Conservation (phyloP, 805 yeast species). For the Candida caryicola region DNA sequence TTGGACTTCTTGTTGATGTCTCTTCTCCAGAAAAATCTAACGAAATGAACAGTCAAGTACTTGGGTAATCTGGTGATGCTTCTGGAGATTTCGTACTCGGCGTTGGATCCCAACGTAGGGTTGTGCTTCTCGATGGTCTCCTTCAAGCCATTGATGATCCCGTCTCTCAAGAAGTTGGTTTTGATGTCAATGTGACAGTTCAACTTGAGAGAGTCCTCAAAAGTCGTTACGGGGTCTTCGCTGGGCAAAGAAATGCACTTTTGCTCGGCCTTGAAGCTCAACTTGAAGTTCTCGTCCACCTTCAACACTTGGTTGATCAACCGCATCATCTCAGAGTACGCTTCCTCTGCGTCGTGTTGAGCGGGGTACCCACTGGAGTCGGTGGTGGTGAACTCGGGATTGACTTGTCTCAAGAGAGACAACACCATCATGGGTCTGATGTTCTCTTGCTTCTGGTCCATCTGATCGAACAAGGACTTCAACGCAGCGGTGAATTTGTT, state of each 20-base stretch:
- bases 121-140: slow-evolving; percentile 79
- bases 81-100: slow-evolving; percentile 60
- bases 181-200: slow-evolving; percentile 84
- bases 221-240: slow-evolving; percentile 20
- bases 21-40: slow-evolving; percentile 94
- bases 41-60: slow-evolving; percentile 84
- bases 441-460: slow-evolving; percentile 43
- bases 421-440: slow-evolving; percentile 70
- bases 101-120: slow-evolving; percentile 64
- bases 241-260: slow-evolving; percentile 54
- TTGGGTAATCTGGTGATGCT: slow-evolving; percentile 79
- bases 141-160: slow-evolving; percentile 67
- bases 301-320: slow-evolving; percentile 48
- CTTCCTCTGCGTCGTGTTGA: slow-evolving; percentile 99
- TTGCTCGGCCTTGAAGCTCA: slow-evolving; percentile 61
- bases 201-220: slow-evolving; percentile 64
- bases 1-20: slow-evolving; percentile 89
- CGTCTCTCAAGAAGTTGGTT: slow-evolving; percentile 87
- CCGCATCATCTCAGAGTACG: slow-evolving; percentile 73
- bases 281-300: slow-evolving; percentile 56
- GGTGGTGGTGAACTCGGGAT: slow-evolving; percentile 89
- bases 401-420: slow-evolving; percentile 58
- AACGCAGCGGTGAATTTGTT: slow-evolving; percentile 23
- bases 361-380: slow-evolving; percentile 67
- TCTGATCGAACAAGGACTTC: slow-evolving; percentile 44